phyloP scores from a whole-genome alignment of 805 yeast genomes.

The Hanseniaspora pseudoguilliermondii region DNA sequence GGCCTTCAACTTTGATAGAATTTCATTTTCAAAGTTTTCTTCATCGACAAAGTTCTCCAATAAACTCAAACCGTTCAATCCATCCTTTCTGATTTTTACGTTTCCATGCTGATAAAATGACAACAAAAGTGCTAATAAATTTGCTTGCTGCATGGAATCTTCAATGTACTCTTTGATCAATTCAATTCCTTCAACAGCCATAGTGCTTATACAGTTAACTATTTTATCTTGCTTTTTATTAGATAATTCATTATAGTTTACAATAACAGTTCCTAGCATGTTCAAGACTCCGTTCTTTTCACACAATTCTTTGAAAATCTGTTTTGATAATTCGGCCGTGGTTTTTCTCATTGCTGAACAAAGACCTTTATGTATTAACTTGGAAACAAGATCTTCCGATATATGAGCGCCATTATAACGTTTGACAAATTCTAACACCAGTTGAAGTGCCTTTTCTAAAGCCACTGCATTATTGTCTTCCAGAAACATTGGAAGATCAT shows the following conservation, averaged over 20 bases:
- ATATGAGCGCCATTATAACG: slow-evolving; percentile 25
- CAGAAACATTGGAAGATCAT: slow-evolving; percentile 41
- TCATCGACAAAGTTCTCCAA: slow-evolving; percentile 56
- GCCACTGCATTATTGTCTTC: slow-evolving; percentile 82
- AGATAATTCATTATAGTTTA: not conserved
- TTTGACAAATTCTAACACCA: slow-evolving; percentile 38
- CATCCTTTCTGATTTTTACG: slow-evolving; percentile 67
- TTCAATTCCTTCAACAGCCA: slow-evolving; percentile 28
- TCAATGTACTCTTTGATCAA: slow-evolving; percentile 15
- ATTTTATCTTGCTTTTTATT: slow-evolving; percentile 5
- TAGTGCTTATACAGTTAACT: slow-evolving; percentile 1
- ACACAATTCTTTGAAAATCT: not conserved
- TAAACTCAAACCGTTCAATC: slow-evolving; percentile 55
- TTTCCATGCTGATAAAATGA: slow-evolving; percentile 77
- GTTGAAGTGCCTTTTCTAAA: slow-evolving; percentile 64
- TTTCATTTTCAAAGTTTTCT: slow-evolving; percentile 39
- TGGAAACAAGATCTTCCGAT: slow-evolving; percentile 33
- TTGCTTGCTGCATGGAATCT: slow-evolving; percentile 15
- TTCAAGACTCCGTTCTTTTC: not conserved
- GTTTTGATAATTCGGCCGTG: not conserved
- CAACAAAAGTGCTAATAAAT: slow-evolving; percentile 48
- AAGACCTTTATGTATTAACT: not conserved
- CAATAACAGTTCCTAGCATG: not conserved
- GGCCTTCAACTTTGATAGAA: slow-evolving; percentile 69
- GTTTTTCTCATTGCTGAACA: slow-evolving; percentile 5